These are phyloP conservation scores for Diplodia corticola DNA, from an alignment of 2,329 filamentous ascomycete genomes.

Conservation along the genomic window DNA sequence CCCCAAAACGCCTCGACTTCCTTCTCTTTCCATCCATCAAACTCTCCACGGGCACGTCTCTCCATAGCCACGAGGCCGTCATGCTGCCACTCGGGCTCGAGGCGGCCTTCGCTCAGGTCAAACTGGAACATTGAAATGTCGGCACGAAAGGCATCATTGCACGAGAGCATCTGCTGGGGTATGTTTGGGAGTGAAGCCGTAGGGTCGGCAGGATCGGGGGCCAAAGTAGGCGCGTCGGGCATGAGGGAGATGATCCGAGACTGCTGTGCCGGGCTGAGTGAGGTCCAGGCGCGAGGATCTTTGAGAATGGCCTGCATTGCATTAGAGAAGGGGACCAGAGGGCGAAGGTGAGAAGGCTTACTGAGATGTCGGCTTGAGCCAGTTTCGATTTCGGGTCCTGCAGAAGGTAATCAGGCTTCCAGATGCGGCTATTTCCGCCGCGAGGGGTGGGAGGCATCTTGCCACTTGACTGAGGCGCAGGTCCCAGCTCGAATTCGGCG, in stretches of 20 bases:
- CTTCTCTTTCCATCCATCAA: constrained; percentile 57
- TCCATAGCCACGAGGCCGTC: constrained; percentile 56
- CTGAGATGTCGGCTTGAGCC: constrained; percentile 36
- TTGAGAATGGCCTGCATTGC: constrained; percentile 12
- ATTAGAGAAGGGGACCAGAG: neutral
- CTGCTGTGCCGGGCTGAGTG: constrained; percentile 18
- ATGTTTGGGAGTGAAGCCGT: neutral
- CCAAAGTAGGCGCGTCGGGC: neutral
- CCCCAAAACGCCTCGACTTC: constrained; percentile 61
- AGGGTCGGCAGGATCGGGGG: neutral
- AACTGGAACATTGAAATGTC: constrained; percentile 57
- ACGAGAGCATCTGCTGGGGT: constrained; percentile 28
- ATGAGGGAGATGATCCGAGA: neutral
- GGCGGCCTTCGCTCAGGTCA: constrained; percentile 56
- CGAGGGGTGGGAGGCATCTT: neutral
- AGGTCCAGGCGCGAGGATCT: constrained; percentile 22
- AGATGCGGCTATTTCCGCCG: constrained; percentile 20
- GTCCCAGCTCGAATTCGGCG: constrained; percentile 23
- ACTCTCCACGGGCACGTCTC: constrained; percentile 55
- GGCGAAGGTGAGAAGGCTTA: constrained; percentile 14
- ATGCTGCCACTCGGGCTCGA: constrained; percentile 58
- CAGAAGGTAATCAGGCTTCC: constrained; percentile 35
- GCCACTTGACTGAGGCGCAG: constrained; percentile 14
- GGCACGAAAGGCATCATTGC: constrained; percentile 52
- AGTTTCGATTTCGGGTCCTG: constrained; percentile 35